Conservation (phyloP, 768 basidiomycete species). For the Sutorius australiensis region DNA sequence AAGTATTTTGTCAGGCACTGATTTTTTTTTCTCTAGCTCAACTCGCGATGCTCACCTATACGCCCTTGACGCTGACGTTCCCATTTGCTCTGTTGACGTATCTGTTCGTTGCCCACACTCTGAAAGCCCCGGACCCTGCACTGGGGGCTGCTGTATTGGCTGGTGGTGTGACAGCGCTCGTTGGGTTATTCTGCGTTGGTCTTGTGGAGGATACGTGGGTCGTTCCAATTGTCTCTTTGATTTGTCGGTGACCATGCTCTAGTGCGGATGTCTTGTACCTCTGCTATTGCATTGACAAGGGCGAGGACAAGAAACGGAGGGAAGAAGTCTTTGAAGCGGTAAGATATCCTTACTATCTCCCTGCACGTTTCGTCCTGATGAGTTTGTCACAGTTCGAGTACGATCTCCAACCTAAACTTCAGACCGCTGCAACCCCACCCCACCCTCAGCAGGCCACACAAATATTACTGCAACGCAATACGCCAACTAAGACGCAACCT, state of each 20-base stretch:
- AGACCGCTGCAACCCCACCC: constrained; percentile 9
- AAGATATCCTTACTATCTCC: constrained; percentile 18
- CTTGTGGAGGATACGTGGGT: constrained; percentile 73
- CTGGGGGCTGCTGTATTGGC: constrained; percentile 72
- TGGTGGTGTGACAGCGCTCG: constrained; percentile 75
- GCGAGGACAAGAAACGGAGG: constrained; percentile 46
- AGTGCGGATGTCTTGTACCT: constrained; percentile 65
- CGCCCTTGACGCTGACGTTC: constrained; percentile 75
- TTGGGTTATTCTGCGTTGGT: constrained; percentile 79
- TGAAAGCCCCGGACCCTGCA: constrained; percentile 66
- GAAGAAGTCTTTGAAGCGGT: constrained; percentile 57
- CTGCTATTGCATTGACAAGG: constrained; percentile 64
- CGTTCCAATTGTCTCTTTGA: neutral
- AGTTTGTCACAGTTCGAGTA: constrained; percentile 38
- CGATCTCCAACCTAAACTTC: constrained; percentile 27
- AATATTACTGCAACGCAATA: constrained; percentile 10
- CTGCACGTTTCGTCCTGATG: constrained; percentile 3
- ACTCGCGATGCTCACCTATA: constrained; percentile 65
- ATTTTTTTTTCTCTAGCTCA: constrained; percentile 38
- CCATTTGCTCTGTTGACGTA: constrained; percentile 82
- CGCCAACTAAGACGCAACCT: constrained; percentile 7
- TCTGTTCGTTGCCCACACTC: constrained; percentile 82
- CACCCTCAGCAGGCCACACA: constrained; percentile 11
- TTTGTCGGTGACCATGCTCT: neutral
- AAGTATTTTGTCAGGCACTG: neutral